Evolutionary conservation across 2,329 filamentous ascomycete species (phyloP), one percentile per base, ranked within the genome.

Genomic region (Clarireedia hainanense): DNA sequence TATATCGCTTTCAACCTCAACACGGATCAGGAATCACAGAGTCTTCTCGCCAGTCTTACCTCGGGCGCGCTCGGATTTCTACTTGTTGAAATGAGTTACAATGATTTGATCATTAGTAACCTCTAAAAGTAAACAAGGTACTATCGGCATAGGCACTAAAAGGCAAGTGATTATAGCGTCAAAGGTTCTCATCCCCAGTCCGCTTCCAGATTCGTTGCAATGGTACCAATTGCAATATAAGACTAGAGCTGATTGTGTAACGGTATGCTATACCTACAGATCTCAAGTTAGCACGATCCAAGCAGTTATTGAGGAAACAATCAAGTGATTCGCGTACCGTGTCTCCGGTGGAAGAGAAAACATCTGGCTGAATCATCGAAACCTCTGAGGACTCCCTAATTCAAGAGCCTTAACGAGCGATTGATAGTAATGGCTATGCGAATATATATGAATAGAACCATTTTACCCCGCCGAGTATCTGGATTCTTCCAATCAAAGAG

Each of bases 51-150:
- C 9, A 75, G 72, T 4, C 60, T 75, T 20, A 74, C 69, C 23
- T 63, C 68, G 0, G 64, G 69, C 39, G 69, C 64, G 1, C 65
- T 75, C 53, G 66, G 67, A 0, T 71, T 75, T 40, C 57, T 75
- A 15, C 72, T 73, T 5, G 62, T 69, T 7, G 72, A 74, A 39
- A 73, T 75, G 68, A 65, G 70, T 15, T 75, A 73, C 57, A 65
- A 74, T 47, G 73, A 73, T 1, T 67, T 76, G 61, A 66, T 76
- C 6, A 67, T 76, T 3, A 75, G 72, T 4, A 73, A 75, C 47
- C 76, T 59, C 63, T 75, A 40, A 73, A 75, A 57, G 74, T 75
- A 73, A 70, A 75, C 42, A 71, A 72, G 2, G 72, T 75, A 7
- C 67, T 70, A 17, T 65, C 68, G 3, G 73, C 69, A 14, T 72